phyloP scores from a whole-genome alignment of 2,329 filamentous ascomycete species.

The Aspergillus sp. region DNA sequence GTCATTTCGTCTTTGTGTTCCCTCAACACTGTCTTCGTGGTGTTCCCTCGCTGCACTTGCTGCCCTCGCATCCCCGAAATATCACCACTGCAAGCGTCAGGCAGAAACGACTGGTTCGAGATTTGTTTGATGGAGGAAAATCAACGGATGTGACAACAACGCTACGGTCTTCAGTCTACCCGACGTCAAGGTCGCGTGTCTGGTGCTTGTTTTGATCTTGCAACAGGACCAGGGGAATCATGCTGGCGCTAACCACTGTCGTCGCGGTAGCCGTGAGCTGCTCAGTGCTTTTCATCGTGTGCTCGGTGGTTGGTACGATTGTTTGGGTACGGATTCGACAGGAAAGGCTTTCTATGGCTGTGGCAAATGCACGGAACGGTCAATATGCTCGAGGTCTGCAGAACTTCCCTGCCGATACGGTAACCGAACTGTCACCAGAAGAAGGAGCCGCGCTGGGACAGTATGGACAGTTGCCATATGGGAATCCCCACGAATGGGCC shows the following conservation, averaged over 20 bases:
- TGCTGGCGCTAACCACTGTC: constrained; percentile 25
- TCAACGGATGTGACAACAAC: not conserved
- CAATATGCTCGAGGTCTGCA: constrained; percentile 13
- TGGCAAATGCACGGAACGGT: constrained; percentile 17
- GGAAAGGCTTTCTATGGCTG: constrained; percentile 21
- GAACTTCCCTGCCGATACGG: constrained; percentile 19
- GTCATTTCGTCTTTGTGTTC: not conserved
- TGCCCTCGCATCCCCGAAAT: not conserved
- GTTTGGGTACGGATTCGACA: constrained; percentile 30
- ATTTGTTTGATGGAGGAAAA: not conserved
- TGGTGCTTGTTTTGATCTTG: not conserved
- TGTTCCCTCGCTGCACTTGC: not conserved
- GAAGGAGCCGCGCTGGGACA: constrained; percentile 24
- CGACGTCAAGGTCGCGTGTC: not conserved
- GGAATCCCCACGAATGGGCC: constrained; percentile 29
- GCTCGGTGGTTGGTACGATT: constrained; percentile 23
- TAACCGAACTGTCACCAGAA: constrained; percentile 24
- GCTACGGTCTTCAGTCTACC: not conserved
- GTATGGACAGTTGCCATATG: constrained; percentile 28
- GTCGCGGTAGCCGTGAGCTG: constrained; percentile 29
- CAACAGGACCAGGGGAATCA: constrained; percentile 11
- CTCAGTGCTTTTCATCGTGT: constrained; percentile 26
- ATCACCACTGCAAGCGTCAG: no score
- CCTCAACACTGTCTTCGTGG: not conserved
- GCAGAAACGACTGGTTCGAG: no score